Evolutionary conservation across 108 stramenopile species (phyloP), one percentile per base, ranked within the genome.

Genomic region (Fistulifera pelliculosa): DNA sequence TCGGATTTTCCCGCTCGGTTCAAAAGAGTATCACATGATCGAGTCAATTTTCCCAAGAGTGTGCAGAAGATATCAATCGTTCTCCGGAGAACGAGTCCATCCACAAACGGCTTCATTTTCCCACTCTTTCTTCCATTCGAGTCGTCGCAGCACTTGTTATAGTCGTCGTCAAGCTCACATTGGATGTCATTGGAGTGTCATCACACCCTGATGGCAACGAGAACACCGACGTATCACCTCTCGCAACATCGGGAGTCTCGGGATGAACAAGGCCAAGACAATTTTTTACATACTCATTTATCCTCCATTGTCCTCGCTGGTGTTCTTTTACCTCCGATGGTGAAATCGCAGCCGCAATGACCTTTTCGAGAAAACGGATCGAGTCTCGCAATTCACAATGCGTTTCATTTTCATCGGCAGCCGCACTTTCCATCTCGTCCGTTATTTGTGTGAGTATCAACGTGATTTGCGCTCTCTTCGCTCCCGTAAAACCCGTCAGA

Each of bases 181-280:
- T 79, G 1, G 72, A 74, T 21, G 72, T 79, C 42, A 74, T 70
- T 11, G 77, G 77, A 21, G 77, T 79, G 16, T 61, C 58, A 14
- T 56, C 72, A 17, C 68, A 69, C 16, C 70, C 70, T 3, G 70
- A 68, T 1, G 77, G 77, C 13, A 79, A 60, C 17, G 77, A 70
- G 58, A 79, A 79, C 17, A 79, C 41, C 5, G 77, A 79, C 13
- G 72, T 74, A 21, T 71, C 77, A 44, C 73, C 77, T 18, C 77
- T 51, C 21, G 59, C 35, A 17, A 60, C 62, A 10, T 40, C 42
- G 27, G 68, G 76, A 21, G 61, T 68, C 18, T 58, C 47, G 12
- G 70, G 70, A n/a, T 15, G 54, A 45, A 39, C 38, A 45, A 40
- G 5, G n/a, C 44, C 44, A 11, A 45, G 44, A 45, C 19, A 35